These are phyloP conservation scores for Obba rivulosa DNA, from an alignment of 768 basidiomycete genomes.

Conservation along the genomic window DNA sequence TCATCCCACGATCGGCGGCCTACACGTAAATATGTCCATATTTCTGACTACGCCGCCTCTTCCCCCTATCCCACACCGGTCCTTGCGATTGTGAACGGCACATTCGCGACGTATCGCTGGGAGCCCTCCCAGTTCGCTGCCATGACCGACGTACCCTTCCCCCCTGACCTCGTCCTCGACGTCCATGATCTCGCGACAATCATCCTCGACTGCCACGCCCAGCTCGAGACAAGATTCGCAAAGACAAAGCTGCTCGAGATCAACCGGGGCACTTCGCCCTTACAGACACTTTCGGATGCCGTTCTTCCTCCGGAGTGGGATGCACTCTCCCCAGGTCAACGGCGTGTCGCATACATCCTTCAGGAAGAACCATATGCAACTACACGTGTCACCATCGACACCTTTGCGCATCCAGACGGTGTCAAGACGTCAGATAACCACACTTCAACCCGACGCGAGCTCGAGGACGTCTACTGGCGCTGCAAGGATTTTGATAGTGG, in stretches of 20 bases:
- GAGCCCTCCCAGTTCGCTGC: no score
- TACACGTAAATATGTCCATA: no score
- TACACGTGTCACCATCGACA: conserved; percentile 7
- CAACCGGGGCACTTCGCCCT: neutral
- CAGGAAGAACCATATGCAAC: neutral
- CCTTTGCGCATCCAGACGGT: conserved; percentile 9
- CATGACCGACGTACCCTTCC: neutral
- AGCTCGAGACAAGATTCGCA: conserved; percentile 9
- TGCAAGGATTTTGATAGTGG: conserved; percentile 17
- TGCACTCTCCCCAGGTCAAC: neutral
- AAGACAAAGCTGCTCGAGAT: conserved; percentile 13
- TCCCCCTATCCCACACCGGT: no score
- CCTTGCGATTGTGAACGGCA: no score
- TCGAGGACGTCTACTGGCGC: conserved; percentile 19
- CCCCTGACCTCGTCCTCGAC: conserved; percentile 14
- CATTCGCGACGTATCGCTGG: no score
- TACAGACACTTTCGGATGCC: conserved; percentile 5
- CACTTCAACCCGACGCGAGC: conserved; percentile 11
- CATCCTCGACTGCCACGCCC: conserved; percentile 10
- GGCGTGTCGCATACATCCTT: conserved; percentile 13
- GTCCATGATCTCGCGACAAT: conserved; percentile 17
- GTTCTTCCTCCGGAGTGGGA: conserved; percentile 4
- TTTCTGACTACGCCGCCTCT: no score
- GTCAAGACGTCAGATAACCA: conserved; percentile 7
- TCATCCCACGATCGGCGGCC: no score